Conservation (phyloP, 2,329 filamentous ascomycete species). For the Nannizzia gypsea region DNA sequence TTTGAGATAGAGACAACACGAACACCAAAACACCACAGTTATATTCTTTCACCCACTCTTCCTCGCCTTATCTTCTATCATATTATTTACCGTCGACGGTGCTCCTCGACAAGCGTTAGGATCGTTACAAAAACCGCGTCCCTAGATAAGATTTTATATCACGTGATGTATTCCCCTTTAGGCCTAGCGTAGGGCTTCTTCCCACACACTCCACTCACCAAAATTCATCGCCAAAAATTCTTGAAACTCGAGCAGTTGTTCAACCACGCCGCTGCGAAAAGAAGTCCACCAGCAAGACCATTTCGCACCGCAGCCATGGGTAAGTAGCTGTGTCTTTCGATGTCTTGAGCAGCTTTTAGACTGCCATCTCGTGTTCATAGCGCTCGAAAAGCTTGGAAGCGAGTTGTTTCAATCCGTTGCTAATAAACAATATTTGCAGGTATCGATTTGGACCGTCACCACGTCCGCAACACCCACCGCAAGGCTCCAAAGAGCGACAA, state of each 20-base stretch:
- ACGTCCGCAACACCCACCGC: slow-evolving; percentile 61
- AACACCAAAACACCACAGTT: neutral
- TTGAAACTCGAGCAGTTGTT: slow-evolving; percentile 7
- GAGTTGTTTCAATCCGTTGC: neutral
- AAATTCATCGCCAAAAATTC: slow-evolving; percentile 9
- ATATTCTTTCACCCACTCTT: neutral
- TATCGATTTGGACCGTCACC: slow-evolving; percentile 50
- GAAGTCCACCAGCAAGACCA: slow-evolving; percentile 6
- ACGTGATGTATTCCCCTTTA: slow-evolving; percentile 12
- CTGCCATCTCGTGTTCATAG: neutral
- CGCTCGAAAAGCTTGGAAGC: neutral
- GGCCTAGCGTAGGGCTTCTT: slow-evolving; percentile 34
- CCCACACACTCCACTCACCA: slow-evolving; percentile 23
- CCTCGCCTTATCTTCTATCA: too few relatives aligned
- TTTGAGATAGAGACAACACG: neutral
- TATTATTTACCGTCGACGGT: too few relatives aligned
- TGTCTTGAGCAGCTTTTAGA: neutral
- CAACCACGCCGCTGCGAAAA: slow-evolving; percentile 11
- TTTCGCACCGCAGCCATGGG: slow-evolving; percentile 35
- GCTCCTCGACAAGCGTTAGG: neutral
- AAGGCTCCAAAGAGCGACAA: slow-evolving; percentile 97
- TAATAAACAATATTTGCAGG: slow-evolving; percentile 22
- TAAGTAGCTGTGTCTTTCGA: slow-evolving; percentile 19
- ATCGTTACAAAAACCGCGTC: too few relatives aligned
- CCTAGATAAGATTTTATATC: neutral